A percentile compares a stretch with the other conserved stretches of the same genome.
These are phyloP conservation scores for Mentha longifolia DNA, from an alignment of 257 asterid species.

Conservation along the genomic window DNA sequence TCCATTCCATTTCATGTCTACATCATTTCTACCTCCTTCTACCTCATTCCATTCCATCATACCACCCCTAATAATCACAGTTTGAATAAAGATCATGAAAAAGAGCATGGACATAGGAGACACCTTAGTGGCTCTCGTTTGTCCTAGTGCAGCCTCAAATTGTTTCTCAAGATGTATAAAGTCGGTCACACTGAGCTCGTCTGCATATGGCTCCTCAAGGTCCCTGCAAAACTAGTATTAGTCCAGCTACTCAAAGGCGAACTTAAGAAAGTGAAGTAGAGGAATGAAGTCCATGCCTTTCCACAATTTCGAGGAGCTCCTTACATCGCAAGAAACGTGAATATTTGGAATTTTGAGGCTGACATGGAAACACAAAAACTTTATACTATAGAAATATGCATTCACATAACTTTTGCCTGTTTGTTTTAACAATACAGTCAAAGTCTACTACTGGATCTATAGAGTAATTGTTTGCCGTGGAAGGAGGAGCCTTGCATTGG, in stretches of 20 bases:
- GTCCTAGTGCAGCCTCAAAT: conserved; percentile 52
- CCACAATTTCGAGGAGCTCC: conserved; percentile 53
- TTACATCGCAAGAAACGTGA: conserved; percentile 37
- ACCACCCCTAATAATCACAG: too few species aligned
- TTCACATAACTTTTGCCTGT: neutral
- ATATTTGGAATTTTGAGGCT: conserved; percentile 38
- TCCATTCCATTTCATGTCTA: too few species aligned
- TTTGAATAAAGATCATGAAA: neutral
- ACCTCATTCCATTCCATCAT: too few species aligned
- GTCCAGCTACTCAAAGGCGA: neutral
- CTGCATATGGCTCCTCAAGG: conserved; percentile 42
- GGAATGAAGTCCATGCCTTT: conserved; percentile 44
- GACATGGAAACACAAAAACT: conserved; percentile 29
- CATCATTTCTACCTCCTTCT: too few species aligned
- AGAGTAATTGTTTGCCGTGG: too few species aligned
- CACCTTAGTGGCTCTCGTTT: conserved; percentile 56
- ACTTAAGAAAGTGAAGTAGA: conserved; percentile 12
- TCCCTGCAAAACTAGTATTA: conserved; percentile 36
- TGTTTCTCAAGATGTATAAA: conserved; percentile 53
- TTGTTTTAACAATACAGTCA: neutral
- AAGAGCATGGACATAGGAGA: neutral
- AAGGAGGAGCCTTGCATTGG: too few species aligned
- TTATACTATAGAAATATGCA: conserved; percentile 1
- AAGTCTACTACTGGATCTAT: neutral
- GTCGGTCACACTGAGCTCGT: conserved; percentile 48